Evolutionary conservation across 352 stramenopile species (phyloP), one percentile per base, ranked within the genome.

Genomic region (Pythium plurisporium): DNA sequence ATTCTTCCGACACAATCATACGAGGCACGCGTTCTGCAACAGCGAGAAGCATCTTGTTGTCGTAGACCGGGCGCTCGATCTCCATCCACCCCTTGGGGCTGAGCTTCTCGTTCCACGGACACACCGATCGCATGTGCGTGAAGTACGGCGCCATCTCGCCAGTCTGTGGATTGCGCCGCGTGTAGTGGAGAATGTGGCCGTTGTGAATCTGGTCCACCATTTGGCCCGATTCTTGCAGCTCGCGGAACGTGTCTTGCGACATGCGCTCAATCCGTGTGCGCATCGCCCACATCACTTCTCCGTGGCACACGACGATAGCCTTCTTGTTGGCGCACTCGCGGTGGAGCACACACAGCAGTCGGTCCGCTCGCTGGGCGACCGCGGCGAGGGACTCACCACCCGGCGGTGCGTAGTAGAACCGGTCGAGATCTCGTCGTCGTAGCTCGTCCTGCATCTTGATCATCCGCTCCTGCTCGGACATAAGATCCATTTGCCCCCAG

Each of bases 131-230:
- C 65, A 95, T 81, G 56, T 94, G 82, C 37, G 84, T 91, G 45
- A 95, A 95, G 53, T 76, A 93, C n/a, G 85, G 79, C n/a, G 82
- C 77, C 64, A 90, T 79, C 31, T 77, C 75, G 5, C 82, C 80
- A 0, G 80, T 92, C 23, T 59, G 52, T n/a, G 87, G 87, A 50
- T 96, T 71, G 3, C 61, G 75, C 14, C 87, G 77, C 27, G 85
- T 94, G 71, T 94, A 96, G 62, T 94, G 85, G 49, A 96, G 64
- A 46, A 96, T 88, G 53, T 94, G 83, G 4, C 84, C 87, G 57
- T 96, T 96, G 66, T 96, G 82, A 40, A 96, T 89, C 71, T 94
- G 87, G 46, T 96, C 87, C 20, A 93, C 83, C 82, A 91, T 91
- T 48, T 86, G 79, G 0, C 82, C 82, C 0, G 79, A 91, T 45